Base-by-base conservation (phyloP, 176 grass and related monocot genomes). In the maize (Zea mays) region DNA sequence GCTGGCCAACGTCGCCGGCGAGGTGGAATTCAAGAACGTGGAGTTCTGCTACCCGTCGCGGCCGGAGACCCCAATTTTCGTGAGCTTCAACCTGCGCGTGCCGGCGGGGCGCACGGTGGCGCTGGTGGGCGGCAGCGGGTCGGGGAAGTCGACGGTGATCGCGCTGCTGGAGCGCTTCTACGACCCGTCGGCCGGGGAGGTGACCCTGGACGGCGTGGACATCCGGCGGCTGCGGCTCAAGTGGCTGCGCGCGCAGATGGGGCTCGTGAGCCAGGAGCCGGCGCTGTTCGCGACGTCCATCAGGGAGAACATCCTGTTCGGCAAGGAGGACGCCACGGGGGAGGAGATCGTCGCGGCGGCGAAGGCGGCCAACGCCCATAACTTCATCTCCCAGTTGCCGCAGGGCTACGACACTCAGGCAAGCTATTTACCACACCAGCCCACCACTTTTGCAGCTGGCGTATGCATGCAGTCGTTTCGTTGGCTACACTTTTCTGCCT, bases 231-330 rank as follows among this genome's bases (percentile, higher is more conserved):
- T 99, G 8, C 77, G 84, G 38, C 96, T 99, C 52, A 95, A 99
- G 71, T 95, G 96, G 96, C 73, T 99, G 67, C 82, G 96, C 62
- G 72, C 87, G 8, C 96, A 95, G 81, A 95, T 99, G 65, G 96
- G 96, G 15, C 85, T 99, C 13, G 96, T 99, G 4, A 99, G 96
- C 85, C 96, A 99, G 62, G 96, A 99, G 84, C 96, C 96, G 36
- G 96, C 96, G 52, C 83, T 99, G 49, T 95, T 99, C 68, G 96
- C 96, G 11, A 95, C 96, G 65, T 90, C 92, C 5, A 99, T 99
- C 54, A 72, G 74, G 76, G 92, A 99, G 84, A 99, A 99, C 80
- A 91, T 99, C 56, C 46, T 99, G 74, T 95, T 99, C 43, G 96
- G 96, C 19, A 99, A 99, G 64, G 96, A 95, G 67, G 90, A 93